Evolutionary conservation across 2,329 filamentous ascomycete genomes (phyloP).

Genomic region (Verticillium longisporum): DNA sequence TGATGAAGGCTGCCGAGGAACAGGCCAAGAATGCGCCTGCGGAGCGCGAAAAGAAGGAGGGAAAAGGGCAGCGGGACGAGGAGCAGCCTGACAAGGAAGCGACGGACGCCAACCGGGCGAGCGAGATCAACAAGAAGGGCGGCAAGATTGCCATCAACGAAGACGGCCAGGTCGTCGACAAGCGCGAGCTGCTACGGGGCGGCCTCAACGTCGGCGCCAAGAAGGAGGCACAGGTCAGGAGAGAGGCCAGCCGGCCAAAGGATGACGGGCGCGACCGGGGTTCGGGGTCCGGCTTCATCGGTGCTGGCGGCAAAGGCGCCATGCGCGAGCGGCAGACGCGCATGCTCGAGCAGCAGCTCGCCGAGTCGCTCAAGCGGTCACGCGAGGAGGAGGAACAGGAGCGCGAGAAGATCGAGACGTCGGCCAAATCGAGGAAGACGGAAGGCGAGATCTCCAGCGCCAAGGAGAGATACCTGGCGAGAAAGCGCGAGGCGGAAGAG

Average conservation of each 20-base stretch:
- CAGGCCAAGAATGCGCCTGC: slow-evolving; percentile 33
- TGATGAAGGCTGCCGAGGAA: slow-evolving; percentile 60
- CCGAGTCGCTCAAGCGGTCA: slow-evolving; percentile 63
- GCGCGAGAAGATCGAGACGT: slow-evolving; percentile 52
- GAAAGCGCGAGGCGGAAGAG: slow-evolving; percentile 69
- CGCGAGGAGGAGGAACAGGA: slow-evolving; percentile 61
- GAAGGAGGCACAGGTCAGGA: slow-evolving; percentile 41
- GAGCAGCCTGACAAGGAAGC: slow-evolving; percentile 36
- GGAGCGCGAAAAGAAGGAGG: slow-evolving; percentile 21
- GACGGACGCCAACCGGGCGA: slow-evolving; percentile 57
- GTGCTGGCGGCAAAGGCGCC: slow-evolving; percentile 51
- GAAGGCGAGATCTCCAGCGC: slow-evolving; percentile 69
- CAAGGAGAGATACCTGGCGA: slow-evolving; percentile 70
- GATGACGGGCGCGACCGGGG: slow-evolving; percentile 1
- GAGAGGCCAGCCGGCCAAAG: slow-evolving; percentile 7
- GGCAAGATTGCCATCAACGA: slow-evolving; percentile 66
- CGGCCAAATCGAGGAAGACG: slow-evolving; percentile 72
- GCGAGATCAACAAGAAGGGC: slow-evolving; percentile 57
- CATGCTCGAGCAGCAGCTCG: slow-evolving; percentile 74
- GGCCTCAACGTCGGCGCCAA: slow-evolving; percentile 67
- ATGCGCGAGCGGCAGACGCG: slow-evolving; percentile 69
- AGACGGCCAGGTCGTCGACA: slow-evolving; percentile 77
- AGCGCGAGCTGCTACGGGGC: slow-evolving; percentile 68
- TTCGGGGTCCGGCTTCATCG: slow-evolving; percentile 27
- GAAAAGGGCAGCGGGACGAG: too few species aligned